A percentile compares a stretch with the other conserved stretches of the same genome.
phyloP scores from a whole-genome alignment of 352 stramenopile genomes.

The Phytophthora hybrid region DNA sequence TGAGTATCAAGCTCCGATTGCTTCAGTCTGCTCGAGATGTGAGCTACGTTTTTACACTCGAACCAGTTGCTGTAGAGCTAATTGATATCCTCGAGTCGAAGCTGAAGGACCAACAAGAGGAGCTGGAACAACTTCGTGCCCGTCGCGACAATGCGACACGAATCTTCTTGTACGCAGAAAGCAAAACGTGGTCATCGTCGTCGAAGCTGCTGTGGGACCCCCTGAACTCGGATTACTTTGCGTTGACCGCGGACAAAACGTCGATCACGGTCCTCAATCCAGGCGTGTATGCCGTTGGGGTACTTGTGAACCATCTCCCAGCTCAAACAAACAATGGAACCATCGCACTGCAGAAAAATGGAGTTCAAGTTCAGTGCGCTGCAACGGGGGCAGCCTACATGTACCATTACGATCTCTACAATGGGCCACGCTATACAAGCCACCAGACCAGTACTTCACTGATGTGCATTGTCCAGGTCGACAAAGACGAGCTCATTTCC shows the following conservation, averaged over 20 bases:
- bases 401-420: too few species aligned
- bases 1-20: conserved; percentile 21
- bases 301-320: conserved; percentile 25
- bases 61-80: conserved; percentile 22
- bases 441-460: background rate
- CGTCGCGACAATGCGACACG: background rate
- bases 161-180: conserved; percentile 15
- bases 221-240: background rate
- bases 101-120: conserved; percentile 31
- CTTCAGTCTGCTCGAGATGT: conserved; percentile 20
- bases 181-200: background rate
- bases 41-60: conserved; percentile 20
- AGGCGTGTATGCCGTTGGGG: conserved; percentile 15
- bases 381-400: background rate
- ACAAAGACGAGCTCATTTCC: background rate
- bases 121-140: conserved; percentile 22
- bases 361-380: conserved; percentile 3
- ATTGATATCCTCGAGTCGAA: conserved; percentile 34
- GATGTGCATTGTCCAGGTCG: background rate
- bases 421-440: background rate
- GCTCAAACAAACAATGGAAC: background rate
- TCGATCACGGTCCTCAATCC: background rate
- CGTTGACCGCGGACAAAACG: conserved; percentile 1
- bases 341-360: background rate
- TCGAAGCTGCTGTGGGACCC: conserved; percentile 6